Percentiles rank a stretch among this genome's conserved stretches.
phyloP scores from a whole-genome alignment of 805 yeast genomes.

The Metschnikowia drakensbergensis region DNA sequence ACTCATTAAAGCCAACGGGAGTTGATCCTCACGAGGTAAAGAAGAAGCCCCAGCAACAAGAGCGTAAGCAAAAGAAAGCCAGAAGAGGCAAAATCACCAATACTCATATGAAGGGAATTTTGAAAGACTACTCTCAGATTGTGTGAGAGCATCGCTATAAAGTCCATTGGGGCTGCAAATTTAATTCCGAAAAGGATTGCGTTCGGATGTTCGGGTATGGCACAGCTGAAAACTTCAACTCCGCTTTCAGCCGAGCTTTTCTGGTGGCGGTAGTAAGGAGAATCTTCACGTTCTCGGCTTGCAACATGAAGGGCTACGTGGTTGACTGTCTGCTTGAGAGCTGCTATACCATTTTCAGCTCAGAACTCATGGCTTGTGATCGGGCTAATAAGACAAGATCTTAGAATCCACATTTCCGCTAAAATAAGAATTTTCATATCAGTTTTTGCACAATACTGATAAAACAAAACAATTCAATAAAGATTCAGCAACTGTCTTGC shows the following conservation, averaged over 20 bases:
- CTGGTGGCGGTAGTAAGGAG: background rate
- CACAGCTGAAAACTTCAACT: background rate
- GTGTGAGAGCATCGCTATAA: conserved; percentile 16
- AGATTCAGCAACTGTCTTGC: background rate
- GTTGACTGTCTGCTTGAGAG: too few relatives aligned
- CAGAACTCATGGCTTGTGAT: background rate
- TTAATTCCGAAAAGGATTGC: background rate
- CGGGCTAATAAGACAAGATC: background rate
- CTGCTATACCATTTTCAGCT: background rate
- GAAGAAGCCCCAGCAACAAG: conserved; percentile 53
- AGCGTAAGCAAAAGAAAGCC: conserved; percentile 83
- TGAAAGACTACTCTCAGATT: conserved; percentile 69
- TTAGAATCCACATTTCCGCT: background rate
- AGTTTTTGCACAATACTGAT: too few relatives aligned
- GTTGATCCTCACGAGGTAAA: conserved; percentile 95
- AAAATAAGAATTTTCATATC: background rate
- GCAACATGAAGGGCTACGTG: background rate
- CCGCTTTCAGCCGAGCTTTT: background rate
- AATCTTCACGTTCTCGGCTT: too few relatives aligned
- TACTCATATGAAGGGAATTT: conserved; percentile 92
- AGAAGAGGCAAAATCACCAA: conserved; percentile 93
- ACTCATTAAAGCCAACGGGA: conserved; percentile 93
- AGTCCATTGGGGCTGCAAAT: too few relatives aligned
- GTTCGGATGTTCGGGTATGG: background rate
- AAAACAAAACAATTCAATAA: background rate